These are phyloP conservation scores for Yarrowia yakushimensis DNA, from an alignment of 805 yeast species.

Conservation along the genomic window DNA sequence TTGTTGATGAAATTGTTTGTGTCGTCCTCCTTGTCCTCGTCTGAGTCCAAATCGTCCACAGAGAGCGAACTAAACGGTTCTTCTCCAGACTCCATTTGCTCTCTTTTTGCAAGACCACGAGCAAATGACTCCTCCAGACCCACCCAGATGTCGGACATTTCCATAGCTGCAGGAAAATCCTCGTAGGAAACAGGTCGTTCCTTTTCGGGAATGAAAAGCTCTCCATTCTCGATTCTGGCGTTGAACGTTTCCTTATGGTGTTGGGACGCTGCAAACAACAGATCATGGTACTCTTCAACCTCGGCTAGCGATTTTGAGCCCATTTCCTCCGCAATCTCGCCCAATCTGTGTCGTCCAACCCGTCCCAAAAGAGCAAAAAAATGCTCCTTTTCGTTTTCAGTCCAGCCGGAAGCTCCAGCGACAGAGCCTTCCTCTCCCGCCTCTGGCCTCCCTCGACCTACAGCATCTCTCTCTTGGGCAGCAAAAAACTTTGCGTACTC, in stretches of 20 bases:
- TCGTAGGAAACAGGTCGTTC: background rate
- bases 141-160: slow-evolving; percentile 32
- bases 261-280: slow-evolving; percentile 26
- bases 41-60: background rate
- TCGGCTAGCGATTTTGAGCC: slow-evolving; percentile 32
- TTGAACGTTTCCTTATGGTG: background rate
- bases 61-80: background rate
- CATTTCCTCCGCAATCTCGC: slow-evolving; percentile 29
- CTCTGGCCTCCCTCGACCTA: background rate
- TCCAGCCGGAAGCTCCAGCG: background rate
- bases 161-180: slow-evolving; percentile 32
- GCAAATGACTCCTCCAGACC: slow-evolving; percentile 27
- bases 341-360: slow-evolving; percentile 31
- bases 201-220: background rate
- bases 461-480: background rate
- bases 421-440: background rate
- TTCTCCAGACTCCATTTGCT: background rate
- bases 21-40: background rate
- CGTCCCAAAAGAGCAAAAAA: slow-evolving; percentile 32
- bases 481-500: background rate
- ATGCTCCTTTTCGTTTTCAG: slow-evolving; percentile 29
- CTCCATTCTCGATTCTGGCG: background rate
- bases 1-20: background rate
- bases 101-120: background rate
- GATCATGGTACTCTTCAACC: slow-evolving; percentile 32